These are phyloP conservation scores for Pulveroboletus frians DNA, from an alignment of 768 basidiomycete genomes.

Conservation along the genomic window DNA sequence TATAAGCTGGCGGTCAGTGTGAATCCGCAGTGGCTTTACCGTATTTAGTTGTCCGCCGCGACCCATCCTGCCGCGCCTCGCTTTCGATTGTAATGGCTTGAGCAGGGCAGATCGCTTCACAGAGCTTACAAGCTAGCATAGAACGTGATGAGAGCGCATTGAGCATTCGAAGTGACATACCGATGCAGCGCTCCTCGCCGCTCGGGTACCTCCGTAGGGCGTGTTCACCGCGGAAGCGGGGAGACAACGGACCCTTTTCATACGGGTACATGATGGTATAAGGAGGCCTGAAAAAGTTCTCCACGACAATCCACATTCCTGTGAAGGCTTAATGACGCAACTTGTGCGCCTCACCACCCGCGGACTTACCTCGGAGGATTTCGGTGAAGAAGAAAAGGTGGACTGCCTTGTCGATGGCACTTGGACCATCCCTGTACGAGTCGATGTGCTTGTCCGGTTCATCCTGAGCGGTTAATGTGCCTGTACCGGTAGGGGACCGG, in stretches of 20 bases:
- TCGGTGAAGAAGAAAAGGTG: conserved; percentile 99
- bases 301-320: conserved; percentile 98
- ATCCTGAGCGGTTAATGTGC: conserved; percentile 31
- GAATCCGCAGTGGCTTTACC: conserved; percentile 42
- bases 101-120: conserved; percentile 98
- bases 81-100: conserved; percentile 99
- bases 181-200: conserved; percentile 98
- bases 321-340: conserved; percentile 10
- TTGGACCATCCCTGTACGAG: conserved; percentile 74
- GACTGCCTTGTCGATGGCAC: conserved; percentile 93
- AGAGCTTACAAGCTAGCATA: conserved; percentile 87
- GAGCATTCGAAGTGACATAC: conserved; percentile 42
- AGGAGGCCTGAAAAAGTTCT: conserved; percentile 89
- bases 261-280: conserved; percentile 99
- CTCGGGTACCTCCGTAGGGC: conserved; percentile 94
- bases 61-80: conserved; percentile 92
- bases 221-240: conserved; percentile 98
- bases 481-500: conserved; percentile 33
- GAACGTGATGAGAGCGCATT: conserved; percentile 5
- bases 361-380: conserved; percentile 81
- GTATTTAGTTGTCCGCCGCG: conserved; percentile 95
- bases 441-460: conserved; percentile 52
- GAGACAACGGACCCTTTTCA: conserved; percentile 96
- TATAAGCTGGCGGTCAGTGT: background rate
- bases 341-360: background rate